Evolutionary conservation across 228 moss, liverwort and hornwort genomes (phyloP), one percentile per base, ranked within the genome.

Genomic region (Sphagnum magellanicum): DNA sequence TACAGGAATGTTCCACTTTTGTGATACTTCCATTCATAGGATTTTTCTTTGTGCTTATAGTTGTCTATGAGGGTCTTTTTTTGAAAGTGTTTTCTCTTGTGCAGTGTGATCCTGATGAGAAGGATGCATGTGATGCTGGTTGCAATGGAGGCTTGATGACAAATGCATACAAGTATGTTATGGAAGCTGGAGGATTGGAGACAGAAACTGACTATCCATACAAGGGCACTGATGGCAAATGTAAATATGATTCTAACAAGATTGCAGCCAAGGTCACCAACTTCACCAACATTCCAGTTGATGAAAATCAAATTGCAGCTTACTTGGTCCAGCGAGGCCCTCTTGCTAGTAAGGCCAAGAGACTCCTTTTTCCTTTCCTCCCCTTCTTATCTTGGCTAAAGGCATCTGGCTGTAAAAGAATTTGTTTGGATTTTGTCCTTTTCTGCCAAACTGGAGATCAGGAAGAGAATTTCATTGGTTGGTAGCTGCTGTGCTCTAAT

Each of bases 61-160:
- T 32, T 32, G 32, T 32, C 1, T 32, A 32, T 32, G 32, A 3
- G 32, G 32, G 32, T 32, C 32, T 32, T 32, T 32, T 32, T 32
- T 32, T 32, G 32, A 55, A 12, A 55, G 2, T 64, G 63, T 64
- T 7, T 9, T 68, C n/a, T 16, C 57, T 72, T 72, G n/a, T 68
- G 72, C 81, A 97, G 93, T 98, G 98, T 74, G 98, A 98, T 72
- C 74, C 70, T 16, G 69, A 72, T 10, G 94, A 92, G 55, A 61
- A 61, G 13, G 81, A 80, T 50, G 85, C 90, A 15, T 98, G 98
- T 70, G 98, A 98, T 65, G 17, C 92, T 7, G 98, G 98, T 8
- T 98, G 98, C 68, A 81, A 81, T 60, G 98, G 98, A 58, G 98
- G 98, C 53, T 72, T 98, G 61, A 98, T 98, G 98, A 98, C 94